Conservation (phyloP, 1,284 basidiomycete genomes). For the Microbotryum intermedium region DNA sequence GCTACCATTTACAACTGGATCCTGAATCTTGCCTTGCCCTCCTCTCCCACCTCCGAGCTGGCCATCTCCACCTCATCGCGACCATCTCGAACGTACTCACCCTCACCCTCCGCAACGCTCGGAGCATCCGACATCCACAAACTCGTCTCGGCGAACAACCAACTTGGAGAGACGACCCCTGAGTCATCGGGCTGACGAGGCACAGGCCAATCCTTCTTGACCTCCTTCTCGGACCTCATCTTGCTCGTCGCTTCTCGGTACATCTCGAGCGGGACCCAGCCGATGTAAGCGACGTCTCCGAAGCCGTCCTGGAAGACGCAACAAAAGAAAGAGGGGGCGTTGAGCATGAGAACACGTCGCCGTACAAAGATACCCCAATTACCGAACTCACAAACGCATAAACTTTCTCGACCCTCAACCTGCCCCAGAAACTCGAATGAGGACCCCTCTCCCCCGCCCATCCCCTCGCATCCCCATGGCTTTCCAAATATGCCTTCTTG, state of each 20-base stretch:
- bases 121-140: neutral
- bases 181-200: slow-evolving; percentile 22
- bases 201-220: slow-evolving; percentile 22
- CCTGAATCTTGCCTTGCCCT: too few species aligned
- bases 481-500: slow-evolving; percentile 17
- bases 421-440: slow-evolving; percentile 25
- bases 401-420: slow-evolving; percentile 22
- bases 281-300: slow-evolving; percentile 25
- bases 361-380: neutral
- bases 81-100: slow-evolving; percentile 43
- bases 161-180: slow-evolving; percentile 34
- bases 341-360: neutral
- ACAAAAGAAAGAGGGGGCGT: too few species aligned
- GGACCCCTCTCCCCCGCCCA: slow-evolving; percentile 22
- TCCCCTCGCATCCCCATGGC: slow-evolving; percentile 19
- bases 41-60: too few species aligned
- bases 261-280: slow-evolving; percentile 25
- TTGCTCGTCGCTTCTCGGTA: slow-evolving; percentile 14
- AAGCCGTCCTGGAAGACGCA: slow-evolving; percentile 26
- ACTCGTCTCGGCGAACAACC: too few species aligned
- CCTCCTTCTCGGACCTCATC: slow-evolving; percentile 21
- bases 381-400: slow-evolving; percentile 21
- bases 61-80: too few species aligned
- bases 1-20: too few species aligned
- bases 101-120: slow-evolving; percentile 33